Base-by-base conservation (phyloP, 768 basidiomycete species). In the Tephrocybe sp. region DNA sequence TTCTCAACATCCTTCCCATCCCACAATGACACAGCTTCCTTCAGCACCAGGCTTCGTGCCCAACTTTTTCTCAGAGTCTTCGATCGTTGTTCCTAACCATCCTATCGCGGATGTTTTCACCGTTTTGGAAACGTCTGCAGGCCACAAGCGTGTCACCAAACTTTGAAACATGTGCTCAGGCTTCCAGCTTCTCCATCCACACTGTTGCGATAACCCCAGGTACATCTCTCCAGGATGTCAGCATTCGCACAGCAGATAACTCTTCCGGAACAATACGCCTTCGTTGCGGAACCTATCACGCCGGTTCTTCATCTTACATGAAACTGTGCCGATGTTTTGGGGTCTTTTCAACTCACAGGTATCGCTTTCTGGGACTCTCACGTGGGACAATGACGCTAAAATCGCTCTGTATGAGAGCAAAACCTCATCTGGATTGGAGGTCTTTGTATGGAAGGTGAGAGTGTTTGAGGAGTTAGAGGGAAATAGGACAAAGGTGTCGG, bases 131-230 rank as follows among this genome's bases (percentile, higher is more conserved):
- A 70, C 65, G 2, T 43, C 57, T 23, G 54, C 55, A 42, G 69
- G 67, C 16, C 68, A 70, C 52, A 68, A 70, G 49, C 61, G 63
- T 31, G 64, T 69, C 7, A 67, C 65, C 40, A 59, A 62, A 12
- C 58, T 71, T 13, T 66, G 62, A n/a, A 42, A 49, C 23, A 47
- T 70, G 4, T 68, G 68, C 51, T 56, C 64, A n/a, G 57, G 52
- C 5, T 55, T 67, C 48, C 62, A 67, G 16, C 53, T 70, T 14
- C 50, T 57, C 32, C 48, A 67, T 6, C 40, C 42, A 72, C 39
- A 53, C 49, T 13, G 47, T 71, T 14, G 26, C 51, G 20, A 33
- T 67, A 1, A 52, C 55, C 9, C 32, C 47, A 3, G 49, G 20
- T 6, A 53, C 48, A 4, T 43, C 52, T 4, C 44, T 65, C 13